Conservation (phyloP, 2,329 filamentous ascomycete genomes). For the Chrysoporthe cubensis region DNA sequence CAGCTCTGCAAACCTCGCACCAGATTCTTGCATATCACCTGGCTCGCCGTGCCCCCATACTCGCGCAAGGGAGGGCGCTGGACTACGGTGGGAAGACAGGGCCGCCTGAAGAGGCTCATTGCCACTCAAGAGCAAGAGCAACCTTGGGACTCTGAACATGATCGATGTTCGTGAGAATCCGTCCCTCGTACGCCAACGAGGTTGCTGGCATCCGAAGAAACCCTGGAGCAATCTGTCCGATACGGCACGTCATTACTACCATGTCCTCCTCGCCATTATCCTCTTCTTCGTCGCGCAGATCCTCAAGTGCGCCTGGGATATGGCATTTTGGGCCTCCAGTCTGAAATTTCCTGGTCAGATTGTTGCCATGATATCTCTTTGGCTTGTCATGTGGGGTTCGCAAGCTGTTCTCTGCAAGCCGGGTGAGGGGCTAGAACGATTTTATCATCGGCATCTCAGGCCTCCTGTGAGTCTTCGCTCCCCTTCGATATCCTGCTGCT, state of each 20-base stretch:
- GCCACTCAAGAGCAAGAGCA: no score
- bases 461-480: constrained; percentile 31
- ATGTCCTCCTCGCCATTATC: constrained; percentile 37
- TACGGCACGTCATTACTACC: constrained; percentile 13
- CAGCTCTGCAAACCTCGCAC: background rate
- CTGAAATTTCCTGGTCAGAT: constrained; percentile 54
- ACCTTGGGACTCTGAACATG: constrained; percentile 14
- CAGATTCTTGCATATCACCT: background rate
- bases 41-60: background rate
- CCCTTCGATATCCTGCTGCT: background rate
- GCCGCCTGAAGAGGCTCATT: background rate
- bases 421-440: constrained; percentile 32
- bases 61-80: background rate
- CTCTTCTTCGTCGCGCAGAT: constrained; percentile 49
- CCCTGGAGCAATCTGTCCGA: constrained; percentile 2
- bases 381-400: constrained; percentile 40
- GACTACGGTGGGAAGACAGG: background rate
- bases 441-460: constrained; percentile 35
- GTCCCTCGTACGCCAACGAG: background rate
- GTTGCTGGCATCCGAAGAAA: background rate
- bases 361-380: constrained; percentile 50
- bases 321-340: constrained; percentile 37
- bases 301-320: constrained; percentile 50
- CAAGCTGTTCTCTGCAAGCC: constrained; percentile 25
- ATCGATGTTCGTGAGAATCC: background rate